Evolutionary conservation across 768 basidiomycete genomes (phyloP).

Genomic region (Kwoniella shandongensis): DNA sequence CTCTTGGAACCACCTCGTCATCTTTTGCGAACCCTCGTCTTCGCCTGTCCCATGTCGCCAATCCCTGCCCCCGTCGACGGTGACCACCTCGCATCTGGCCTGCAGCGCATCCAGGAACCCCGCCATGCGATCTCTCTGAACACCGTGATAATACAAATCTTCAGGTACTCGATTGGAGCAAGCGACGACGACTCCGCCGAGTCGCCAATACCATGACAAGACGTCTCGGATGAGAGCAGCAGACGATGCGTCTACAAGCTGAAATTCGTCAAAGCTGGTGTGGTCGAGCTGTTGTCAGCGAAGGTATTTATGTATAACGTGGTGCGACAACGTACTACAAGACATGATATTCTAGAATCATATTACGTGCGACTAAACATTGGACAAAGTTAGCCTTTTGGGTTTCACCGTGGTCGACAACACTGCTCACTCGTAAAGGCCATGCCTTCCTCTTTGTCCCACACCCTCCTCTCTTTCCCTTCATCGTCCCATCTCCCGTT

Average conservation of each 20-base stretch:
- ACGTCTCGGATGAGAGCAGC: constrained; percentile 57
- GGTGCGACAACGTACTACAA: constrained; percentile 36
- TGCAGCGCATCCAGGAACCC: constrained; percentile 63
- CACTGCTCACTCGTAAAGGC: constrained; percentile 47
- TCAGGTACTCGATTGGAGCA: constrained; percentile 60
- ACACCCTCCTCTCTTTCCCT: constrained; percentile 35
- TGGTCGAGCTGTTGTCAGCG: constrained; percentile 18
- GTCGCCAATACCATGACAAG: constrained; percentile 65
- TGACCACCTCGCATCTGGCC: constrained; percentile 59
- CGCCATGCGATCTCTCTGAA: constrained; percentile 62
- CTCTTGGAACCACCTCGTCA: constrained; percentile 17
- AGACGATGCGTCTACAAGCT: constrained; percentile 64
- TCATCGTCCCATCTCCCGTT: constrained; percentile 49
- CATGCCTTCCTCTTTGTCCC: constrained; percentile 52
- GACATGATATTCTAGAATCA: constrained; percentile 52
- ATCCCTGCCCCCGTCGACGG: constrained; percentile 58
- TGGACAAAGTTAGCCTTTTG: too few relatives aligned
- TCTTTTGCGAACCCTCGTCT: constrained; percentile 10
- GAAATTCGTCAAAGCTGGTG: constrained; percentile 61
- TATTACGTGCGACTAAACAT: constrained; percentile 47
- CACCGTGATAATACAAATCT: constrained; percentile 63
- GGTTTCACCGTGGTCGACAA: neutral
- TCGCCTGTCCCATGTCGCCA: constrained; percentile 55
- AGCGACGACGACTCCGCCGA: constrained; percentile 61
- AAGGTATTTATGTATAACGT: neutral